Base-by-base conservation (phyloP, 352 stramenopile genomes). In the Phytopythium vexans region DNA sequence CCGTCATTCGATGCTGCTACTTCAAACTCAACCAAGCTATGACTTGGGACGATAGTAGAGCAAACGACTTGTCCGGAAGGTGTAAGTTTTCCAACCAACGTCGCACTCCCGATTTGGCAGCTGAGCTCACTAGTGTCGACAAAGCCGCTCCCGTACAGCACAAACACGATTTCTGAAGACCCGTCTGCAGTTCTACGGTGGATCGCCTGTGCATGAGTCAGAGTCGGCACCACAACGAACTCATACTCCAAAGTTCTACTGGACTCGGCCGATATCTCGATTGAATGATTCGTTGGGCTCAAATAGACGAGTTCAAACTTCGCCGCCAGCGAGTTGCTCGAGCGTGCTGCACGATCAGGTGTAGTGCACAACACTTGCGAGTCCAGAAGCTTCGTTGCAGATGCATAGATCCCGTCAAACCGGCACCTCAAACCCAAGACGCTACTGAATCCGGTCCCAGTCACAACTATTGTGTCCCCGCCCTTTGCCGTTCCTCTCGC, bases 1-100 rank as follows among this genome's bases (percentile, higher is more conserved):
- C 66, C 63, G 14, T 79, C 61, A 50, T 77, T 77, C 2, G 66
- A 71, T 27, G 73, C 52, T 10, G 72, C 58, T 34, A 79, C 48
- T 39, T 43, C 47, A 35, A 77, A 11, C 10, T 56, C 36, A 27
- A 27, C 21, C 21, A 27, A 1, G 21, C 21, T 27, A 27, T 27
- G 21, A 27, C 21, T 27, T 27, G 21, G 21, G 21, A 27, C 21
- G 21, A 27, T 27, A 27, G 21, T 27, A 2, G 21, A 27, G 21
- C 21, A 27, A 27, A 27, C 21, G 21, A 27, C 21, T 27, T 27
- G 21, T 27, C 21, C 21, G 21, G 21, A 27, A 27, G 21, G 21
- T 27, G 2, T 27, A 27, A 27, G 21, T 27, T 27, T 27, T 27
- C 21, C 21, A 2, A 2, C 2, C 21, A 27, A 27, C 21, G 21